phyloP scores from a whole-genome alignment of 2,329 filamentous ascomycete genomes.

The Diaporthe ampelina region DNA sequence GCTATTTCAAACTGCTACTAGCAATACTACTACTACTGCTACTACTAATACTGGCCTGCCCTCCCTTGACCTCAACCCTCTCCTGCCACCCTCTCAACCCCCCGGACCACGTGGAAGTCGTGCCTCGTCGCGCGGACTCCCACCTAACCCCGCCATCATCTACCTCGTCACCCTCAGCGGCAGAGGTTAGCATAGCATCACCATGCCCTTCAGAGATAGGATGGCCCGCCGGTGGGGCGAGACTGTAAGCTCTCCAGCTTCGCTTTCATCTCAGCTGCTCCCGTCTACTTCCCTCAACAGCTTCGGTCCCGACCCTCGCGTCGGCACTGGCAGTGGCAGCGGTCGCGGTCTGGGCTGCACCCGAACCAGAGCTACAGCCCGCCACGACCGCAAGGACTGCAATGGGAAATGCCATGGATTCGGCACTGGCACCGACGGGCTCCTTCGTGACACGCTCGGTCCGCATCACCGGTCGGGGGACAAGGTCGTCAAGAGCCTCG shows the following conservation, averaged over 20 bases:
- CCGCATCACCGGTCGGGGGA: constrained; percentile 8
- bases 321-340: constrained; percentile 7
- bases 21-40: not conserved
- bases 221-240: constrained; percentile 64
- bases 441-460: constrained; percentile 33
- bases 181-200: constrained; percentile 20
- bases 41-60: not conserved
- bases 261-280: constrained; percentile 43
- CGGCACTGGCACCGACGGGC: not conserved
- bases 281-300: constrained; percentile 36
- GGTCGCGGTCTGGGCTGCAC: constrained; percentile 36
- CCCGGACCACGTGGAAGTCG: constrained; percentile 13
- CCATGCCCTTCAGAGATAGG: constrained; percentile 50
- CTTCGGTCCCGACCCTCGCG: constrained; percentile 17
- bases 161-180: not conserved
- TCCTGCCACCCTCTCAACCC: not conserved
- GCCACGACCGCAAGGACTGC: constrained; percentile 21
- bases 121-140: not conserved
- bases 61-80: not conserved
- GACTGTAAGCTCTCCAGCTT: constrained; percentile 53
- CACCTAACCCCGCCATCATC: not conserved
- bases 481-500: constrained; percentile 15
- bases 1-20: not conserved
- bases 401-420: not conserved
- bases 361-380: constrained; percentile 23